Evolutionary conservation across 2,329 filamentous ascomycete genomes (phyloP).

Genomic region (Talaromyces verruculosus): DNA sequence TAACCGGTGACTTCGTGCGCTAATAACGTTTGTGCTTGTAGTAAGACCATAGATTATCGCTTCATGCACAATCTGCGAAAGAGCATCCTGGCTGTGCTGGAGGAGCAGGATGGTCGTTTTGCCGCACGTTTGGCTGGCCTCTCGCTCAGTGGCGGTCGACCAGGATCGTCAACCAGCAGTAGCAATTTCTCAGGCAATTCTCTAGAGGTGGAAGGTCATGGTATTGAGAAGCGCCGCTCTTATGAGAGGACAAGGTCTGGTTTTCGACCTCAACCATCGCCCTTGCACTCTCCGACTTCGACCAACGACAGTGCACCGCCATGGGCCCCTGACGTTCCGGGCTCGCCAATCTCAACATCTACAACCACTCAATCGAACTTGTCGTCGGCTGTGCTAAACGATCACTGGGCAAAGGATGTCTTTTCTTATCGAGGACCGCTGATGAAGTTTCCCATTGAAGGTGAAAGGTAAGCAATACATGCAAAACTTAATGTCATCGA

Average conservation of each 20-base stretch:
- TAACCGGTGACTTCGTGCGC: conserved; percentile 4
- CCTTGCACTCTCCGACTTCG: conserved; percentile 30
- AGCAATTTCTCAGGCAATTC: conserved; percentile 32
- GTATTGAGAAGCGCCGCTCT: conserved; percentile 34
- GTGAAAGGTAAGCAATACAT: conserved; percentile 33
- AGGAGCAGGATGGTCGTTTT: conserved; percentile 33
- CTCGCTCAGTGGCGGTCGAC: conserved; percentile 28
- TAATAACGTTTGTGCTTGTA: conserved; percentile 24
- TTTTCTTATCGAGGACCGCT: conserved; percentile 34
- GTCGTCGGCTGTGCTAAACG: conserved; percentile 29
- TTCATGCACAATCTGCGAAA: conserved; percentile 31
- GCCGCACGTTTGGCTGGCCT: conserved; percentile 30
- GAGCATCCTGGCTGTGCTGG: conserved; percentile 30
- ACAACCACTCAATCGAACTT: conserved; percentile 33
- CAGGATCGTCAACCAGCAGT: conserved; percentile 30
- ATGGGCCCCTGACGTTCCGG: conserved; percentile 34
- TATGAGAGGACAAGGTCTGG: conserved; percentile 37
- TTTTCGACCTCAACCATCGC: conserved; percentile 29
- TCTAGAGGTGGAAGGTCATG: conserved; percentile 25
- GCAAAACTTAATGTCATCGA: neutral
- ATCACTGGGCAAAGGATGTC: conserved; percentile 46
- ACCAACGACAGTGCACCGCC: conserved; percentile 34
- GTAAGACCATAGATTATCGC: conserved; percentile 29
- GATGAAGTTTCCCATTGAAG: conserved; percentile 32
- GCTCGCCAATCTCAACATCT: conserved; percentile 37